Percentiles rank a stretch among this genome's conserved stretches.
These are phyloP conservation scores for Bretschneidera sinensis DNA, from an alignment of 345 rosid species.

Conservation along the genomic window DNA sequence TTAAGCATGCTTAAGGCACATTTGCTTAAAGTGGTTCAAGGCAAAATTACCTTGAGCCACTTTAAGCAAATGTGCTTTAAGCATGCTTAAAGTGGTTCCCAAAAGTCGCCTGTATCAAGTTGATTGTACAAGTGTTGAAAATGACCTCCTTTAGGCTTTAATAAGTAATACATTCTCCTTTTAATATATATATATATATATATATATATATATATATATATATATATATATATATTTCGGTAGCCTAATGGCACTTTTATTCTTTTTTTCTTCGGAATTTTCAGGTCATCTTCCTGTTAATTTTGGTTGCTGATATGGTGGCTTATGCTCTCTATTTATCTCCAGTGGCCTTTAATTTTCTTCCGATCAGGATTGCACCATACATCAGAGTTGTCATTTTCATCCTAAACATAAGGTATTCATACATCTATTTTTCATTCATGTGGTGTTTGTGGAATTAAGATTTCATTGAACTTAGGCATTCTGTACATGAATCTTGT, in stretches of 20 bases:
- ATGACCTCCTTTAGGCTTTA: background rate
- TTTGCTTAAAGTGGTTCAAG: too few relatives aligned
- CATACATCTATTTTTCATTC: background rate
- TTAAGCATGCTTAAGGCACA: too few relatives aligned
- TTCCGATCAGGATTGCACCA: conserved; percentile 86
- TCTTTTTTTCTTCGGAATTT: conserved; percentile 20
- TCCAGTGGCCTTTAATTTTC: conserved; percentile 56
- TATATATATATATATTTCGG: background rate
- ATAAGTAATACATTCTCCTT: background rate
- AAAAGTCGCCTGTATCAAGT: too few relatives aligned
- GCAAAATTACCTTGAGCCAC: too few relatives aligned
- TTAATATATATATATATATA: too few relatives aligned
- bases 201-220: background rate
- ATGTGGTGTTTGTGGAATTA: background rate
- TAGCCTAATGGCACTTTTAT: conserved; percentile 18
- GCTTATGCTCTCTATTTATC: conserved; percentile 70
- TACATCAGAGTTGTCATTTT: conserved; percentile 77
- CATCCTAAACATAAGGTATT: conserved; percentile 72
- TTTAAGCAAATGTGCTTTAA: too few relatives aligned
- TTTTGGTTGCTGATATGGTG: conserved; percentile 75
- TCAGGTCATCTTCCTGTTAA: conserved; percentile 61
- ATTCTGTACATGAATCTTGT: background rate
- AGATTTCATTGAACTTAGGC: background rate
- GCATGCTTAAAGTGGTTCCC: too few relatives aligned
- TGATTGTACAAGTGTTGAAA: too few relatives aligned